A percentile compares a stretch with the other conserved stretches of the same genome.
These are phyloP conservation scores for Vigna mungo DNA, from an alignment of 306 rosid genomes.

Conservation along the genomic window DNA sequence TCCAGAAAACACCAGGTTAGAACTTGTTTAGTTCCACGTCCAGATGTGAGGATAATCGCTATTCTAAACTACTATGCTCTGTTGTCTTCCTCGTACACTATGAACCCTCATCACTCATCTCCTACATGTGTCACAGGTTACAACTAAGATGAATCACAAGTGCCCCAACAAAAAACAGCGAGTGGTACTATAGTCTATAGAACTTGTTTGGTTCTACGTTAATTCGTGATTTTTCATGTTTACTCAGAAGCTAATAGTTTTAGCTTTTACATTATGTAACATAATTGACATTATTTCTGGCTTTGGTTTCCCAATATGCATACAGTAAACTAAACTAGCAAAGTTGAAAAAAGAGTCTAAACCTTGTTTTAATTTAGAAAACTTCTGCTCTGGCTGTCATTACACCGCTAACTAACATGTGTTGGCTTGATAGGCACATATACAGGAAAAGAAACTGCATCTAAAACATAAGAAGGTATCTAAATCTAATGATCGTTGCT, in stretches of 20 bases:
- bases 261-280: neutral
- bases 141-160: conserved; percentile 45
- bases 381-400: neutral
- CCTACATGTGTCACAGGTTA: conserved; percentile 45
- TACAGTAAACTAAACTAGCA: neutral
- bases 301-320: neutral
- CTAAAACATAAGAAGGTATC: conserved; percentile 34
- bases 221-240: neutral
- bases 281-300: neutral
- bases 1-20: conserved; percentile 73
- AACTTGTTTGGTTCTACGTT: neutral
- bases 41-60: no score
- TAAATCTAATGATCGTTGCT: neutral
- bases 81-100: conserved; percentile 1
- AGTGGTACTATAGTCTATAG: conserved; percentile 43
- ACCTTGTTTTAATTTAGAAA: neutral
- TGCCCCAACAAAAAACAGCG: conserved; percentile 40
- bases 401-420: conserved; percentile 15
- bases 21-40: no score
- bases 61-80: neutral
- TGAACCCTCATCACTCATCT: conserved; percentile 19
- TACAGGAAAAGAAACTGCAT: conserved; percentile 18
- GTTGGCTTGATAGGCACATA: conserved; percentile 48
- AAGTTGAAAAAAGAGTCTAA: conserved; percentile 11
- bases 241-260: neutral